Evolutionary conservation across 257 asterid species (phyloP).

Genomic region (Solanum microdontum): DNA sequence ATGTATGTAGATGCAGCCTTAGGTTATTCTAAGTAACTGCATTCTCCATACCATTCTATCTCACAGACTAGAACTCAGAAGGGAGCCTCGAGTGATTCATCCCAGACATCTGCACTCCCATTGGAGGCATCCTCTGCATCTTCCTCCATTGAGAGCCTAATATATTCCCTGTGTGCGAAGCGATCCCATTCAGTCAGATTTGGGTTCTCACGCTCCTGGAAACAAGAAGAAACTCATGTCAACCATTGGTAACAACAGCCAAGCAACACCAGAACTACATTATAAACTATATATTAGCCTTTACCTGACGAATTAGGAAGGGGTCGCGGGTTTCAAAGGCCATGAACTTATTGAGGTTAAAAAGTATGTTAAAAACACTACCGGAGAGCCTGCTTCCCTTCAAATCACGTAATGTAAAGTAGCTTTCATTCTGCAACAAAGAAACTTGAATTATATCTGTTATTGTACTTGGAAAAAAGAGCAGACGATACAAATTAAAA

Average conservation of each 20-base stretch:
- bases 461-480: background rate
- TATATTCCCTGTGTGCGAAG: conserved; percentile 96
- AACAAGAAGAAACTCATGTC: conserved; percentile 6
- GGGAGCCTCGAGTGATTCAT: conserved; percentile 98
- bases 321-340: conserved; percentile 99
- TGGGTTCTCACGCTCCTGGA: conserved; percentile 98
- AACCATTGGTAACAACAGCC: background rate
- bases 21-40: background rate
- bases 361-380: conserved; percentile 85
- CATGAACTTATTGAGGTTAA: conserved; percentile 97
- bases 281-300: background rate
- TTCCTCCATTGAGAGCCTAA: conserved; percentile 99
- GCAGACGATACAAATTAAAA: background rate
- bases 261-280: background rate
- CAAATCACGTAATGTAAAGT: conserved; percentile 67
- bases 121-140: conserved; percentile 99
- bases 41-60: conserved; percentile 13
- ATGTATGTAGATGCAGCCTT: background rate
- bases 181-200: conserved; percentile 98
- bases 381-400: conserved; percentile 87
- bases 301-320: conserved; percentile 95
- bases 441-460: background rate
- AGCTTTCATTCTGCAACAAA: conserved; percentile 69
- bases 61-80: conserved; percentile 61
- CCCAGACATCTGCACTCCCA: conserved; percentile 99